Conservation (phyloP, 176 grass and related monocot genomes). For the Tillandsia fasciculata region DNA sequence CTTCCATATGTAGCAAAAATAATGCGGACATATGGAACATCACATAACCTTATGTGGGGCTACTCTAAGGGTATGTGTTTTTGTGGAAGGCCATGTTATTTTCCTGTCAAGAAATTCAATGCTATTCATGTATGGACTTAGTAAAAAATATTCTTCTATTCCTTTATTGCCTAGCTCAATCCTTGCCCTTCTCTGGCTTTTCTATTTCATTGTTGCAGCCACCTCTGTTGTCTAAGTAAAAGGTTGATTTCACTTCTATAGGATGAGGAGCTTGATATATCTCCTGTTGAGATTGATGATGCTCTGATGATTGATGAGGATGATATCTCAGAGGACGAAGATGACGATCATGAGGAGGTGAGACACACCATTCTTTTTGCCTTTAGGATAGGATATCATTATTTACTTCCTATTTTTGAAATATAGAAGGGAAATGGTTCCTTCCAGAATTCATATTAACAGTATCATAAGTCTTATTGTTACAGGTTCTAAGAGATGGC, state of each 20-base stretch:
- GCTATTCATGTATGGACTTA: too few species aligned
- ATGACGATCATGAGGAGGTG: constrained; percentile 58
- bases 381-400: background rate
- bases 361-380: background rate
- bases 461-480: background rate
- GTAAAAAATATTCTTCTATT: too few species aligned
- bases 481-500: constrained; percentile 53
- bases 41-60: too few species aligned
- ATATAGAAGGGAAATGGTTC: too few species aligned
- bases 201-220: background rate
- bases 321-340: constrained; percentile 76
- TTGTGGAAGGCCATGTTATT: too few species aligned
- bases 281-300: constrained; percentile 72
- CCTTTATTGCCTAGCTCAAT: background rate
- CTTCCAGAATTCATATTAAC: too few species aligned
- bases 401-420: background rate
- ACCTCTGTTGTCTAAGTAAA: background rate
- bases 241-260: constrained; percentile 13
- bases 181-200: background rate
- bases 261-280: constrained; percentile 61
- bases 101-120: too few species aligned
- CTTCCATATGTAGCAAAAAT: too few species aligned
- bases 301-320: constrained; percentile 76
- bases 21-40: too few species aligned
- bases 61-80: too few species aligned